Conservation (phyloP, 441 rosid genomes). For the Isatis lusitanica region DNA sequence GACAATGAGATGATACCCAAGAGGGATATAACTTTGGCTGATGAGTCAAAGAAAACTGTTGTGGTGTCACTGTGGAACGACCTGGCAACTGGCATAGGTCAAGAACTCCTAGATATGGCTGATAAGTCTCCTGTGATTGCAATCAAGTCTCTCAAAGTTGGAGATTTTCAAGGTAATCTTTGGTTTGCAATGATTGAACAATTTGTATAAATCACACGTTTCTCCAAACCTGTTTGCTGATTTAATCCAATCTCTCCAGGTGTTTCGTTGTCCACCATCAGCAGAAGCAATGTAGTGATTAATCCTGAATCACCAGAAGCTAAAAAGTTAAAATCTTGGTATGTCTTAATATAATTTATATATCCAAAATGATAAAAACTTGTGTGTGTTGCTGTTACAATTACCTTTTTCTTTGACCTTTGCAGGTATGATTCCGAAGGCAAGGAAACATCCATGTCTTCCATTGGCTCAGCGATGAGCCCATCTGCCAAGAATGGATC, state of each 20-base stretch:
- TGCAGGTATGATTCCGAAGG: slow-evolving; percentile 88
- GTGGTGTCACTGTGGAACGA: slow-evolving; percentile 90
- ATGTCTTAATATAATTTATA: background rate
- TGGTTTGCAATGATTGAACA: background rate
- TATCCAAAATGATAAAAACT: background rate
- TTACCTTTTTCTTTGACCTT: background rate
- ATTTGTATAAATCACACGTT: background rate
- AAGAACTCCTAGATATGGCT: slow-evolving; percentile 68
- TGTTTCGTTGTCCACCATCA: slow-evolving; percentile 74
- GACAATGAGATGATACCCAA: slow-evolving; percentile 79
- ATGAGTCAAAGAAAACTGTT: slow-evolving; percentile 82
- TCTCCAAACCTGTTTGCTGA: slow-evolving; percentile 12
- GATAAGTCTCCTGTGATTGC: slow-evolving; percentile 74
- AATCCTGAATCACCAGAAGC: slow-evolving; percentile 78
- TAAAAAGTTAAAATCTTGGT: slow-evolving; percentile 75
- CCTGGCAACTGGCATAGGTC: slow-evolving; percentile 72
- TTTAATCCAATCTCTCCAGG: slow-evolving; percentile 43
- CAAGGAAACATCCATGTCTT: slow-evolving; percentile 70
- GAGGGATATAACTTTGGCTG: slow-evolving; percentile 84
- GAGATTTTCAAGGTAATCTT: slow-evolving; percentile 85
- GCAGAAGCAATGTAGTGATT: slow-evolving; percentile 60
- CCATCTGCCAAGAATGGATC: slow-evolving; percentile 56
- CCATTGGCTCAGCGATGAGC: slow-evolving; percentile 65
- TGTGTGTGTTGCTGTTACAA: background rate
- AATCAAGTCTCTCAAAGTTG: slow-evolving; percentile 75